Evolutionary conservation across 2,329 filamentous ascomycete species (phyloP), one percentile per base, ranked within the genome.

Genomic region (Juglanconis sp.): DNA sequence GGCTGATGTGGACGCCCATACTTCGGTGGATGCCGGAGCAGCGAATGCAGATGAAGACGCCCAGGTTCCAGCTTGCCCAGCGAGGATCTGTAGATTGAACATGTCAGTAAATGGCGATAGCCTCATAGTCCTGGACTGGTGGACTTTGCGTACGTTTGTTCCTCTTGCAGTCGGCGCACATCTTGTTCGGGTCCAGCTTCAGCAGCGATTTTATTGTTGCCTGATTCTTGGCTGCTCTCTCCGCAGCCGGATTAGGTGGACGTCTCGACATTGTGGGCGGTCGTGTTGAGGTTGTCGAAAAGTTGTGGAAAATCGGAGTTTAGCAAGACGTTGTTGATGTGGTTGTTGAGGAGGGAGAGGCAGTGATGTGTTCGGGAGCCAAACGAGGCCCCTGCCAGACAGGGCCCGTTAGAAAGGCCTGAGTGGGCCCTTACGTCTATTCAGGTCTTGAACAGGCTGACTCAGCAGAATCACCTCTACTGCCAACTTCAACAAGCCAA

Each of bases 61-160:
- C 95, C 57, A 99, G 79, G 74, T 99, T 99, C 95, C 95, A 99
- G 72, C 92, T 97, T 36, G 95, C 95, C 95, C 95, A 99, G 89
- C 95, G 86, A 63, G 95, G 95, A 79, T 97, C 92, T 96, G 72
- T 46, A 44, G 48, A 60, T 56, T n/a, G n/a, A 46, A 8, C 10
- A 10, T 50, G 48, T 58, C 48, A 57, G 54, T 44, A 9, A 40
- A 7, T 5, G 15, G 11, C n/a, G 6, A 17, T 4, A 4, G 11
- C 1, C 6, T 5, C 17, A 15, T 7, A 30, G 9, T 30, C 2
- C 5, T 31, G 17, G 9, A 15, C 13, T 32, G 7, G 47, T 15
- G 54, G 17, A 24, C 47, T 31, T 35, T 47, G 79, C 88, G 67
- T 77, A 96, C 93, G 95, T 77, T 98, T 99, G 81, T 98, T 99